Evolutionary conservation across 2,329 filamentous ascomycete species (phyloP), one percentile per base, ranked within the genome.

Genomic region (Plenodomus biglobosus): DNA sequence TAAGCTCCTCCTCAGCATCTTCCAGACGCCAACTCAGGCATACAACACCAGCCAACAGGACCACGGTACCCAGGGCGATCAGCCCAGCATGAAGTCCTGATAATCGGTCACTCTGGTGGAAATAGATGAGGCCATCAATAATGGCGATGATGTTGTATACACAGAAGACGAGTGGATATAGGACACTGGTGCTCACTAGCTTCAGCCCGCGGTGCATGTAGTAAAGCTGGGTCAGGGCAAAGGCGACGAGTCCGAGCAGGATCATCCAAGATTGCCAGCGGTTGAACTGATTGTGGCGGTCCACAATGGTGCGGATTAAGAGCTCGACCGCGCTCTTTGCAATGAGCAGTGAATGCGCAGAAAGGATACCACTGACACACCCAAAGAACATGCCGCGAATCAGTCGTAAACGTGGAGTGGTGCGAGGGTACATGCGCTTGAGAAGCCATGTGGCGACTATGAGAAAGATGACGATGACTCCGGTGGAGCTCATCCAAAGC

Each of bases 101-200:
- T 54, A 99, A 84, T 46, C 88, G 81, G 56, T 90, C 86, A 44
- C 87, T 88, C 73, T 99, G 94, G 62, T 87, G 82, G 75, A 97
- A 99, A 74, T 97, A 99, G 63, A 99, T 96, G 59, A 99, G 80
- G 24, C 94, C 94, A 73, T 99, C 94, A 59, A 97, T 78, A 60
- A 99, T 99, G 58, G 94, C 94, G 66, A 97, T 92, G 65, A 99
- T 96, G 78, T 99, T 99, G 80, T 97, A 99, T 56, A 97, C 85
- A 79, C 94, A 99, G 74, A 99, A 99, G 34, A 97, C 92, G 61
- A 97, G 86, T 4, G 94, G 94, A 73, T 99, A 99, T 59, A 99
- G 80, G 53, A 97, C 87, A 64, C 90, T 96, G 18, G 94, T 97
- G 45, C 92, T 96, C 71, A 95, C 91, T 43, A 99, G 81, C 73